Conservation (phyloP, 805 yeast genomes). For the Saccharomycopsis sp. region DNA sequence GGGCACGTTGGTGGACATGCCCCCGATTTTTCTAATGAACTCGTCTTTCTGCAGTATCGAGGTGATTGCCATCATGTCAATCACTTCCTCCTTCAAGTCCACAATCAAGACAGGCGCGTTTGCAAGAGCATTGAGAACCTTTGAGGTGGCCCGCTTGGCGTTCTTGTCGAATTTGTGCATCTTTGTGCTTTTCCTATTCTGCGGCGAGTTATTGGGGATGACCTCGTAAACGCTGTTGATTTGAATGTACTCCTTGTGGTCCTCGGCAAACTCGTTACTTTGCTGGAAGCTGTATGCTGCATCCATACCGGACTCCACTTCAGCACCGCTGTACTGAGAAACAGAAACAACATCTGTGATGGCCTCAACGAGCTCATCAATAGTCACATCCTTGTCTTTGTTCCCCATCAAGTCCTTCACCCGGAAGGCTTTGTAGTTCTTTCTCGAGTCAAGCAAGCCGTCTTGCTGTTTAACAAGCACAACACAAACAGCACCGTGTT, state of each 20-base stretch:
- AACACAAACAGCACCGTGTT: slow-evolving; percentile 50
- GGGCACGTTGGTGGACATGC: slow-evolving; percentile 70
- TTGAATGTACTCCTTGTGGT: slow-evolving; percentile 21
- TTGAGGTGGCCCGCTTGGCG: slow-evolving; percentile 51
- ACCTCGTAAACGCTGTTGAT: slow-evolving; percentile 14
- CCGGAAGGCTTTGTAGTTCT: slow-evolving; percentile 67
- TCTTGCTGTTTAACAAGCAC: slow-evolving; percentile 66
- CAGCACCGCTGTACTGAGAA: not conserved
- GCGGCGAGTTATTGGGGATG: slow-evolving; percentile 73
- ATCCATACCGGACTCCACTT: not conserved
- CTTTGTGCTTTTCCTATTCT: slow-evolving; percentile 67
- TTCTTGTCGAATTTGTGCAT: slow-evolving; percentile 72
- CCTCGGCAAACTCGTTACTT: slow-evolving; percentile 25
- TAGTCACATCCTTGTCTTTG: slow-evolving; percentile 63
- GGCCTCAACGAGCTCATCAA: slow-evolving; percentile 44
- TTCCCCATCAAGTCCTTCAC: slow-evolving; percentile 53
- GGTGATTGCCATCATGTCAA: slow-evolving; percentile 74
- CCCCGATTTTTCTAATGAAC: slow-evolving; percentile 71
- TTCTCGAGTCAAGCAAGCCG: slow-evolving; percentile 27
- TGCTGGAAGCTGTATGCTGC: too few species aligned
- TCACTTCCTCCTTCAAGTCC: slow-evolving; percentile 73
- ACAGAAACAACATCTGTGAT: too few species aligned
- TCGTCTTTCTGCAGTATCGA: slow-evolving; percentile 72
- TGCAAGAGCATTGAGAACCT: slow-evolving; percentile 45
- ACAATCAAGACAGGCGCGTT: slow-evolving; percentile 68